Evolutionary conservation across 2,329 filamentous ascomycete species (phyloP).

Genomic region (Penicillium sp.): DNA sequence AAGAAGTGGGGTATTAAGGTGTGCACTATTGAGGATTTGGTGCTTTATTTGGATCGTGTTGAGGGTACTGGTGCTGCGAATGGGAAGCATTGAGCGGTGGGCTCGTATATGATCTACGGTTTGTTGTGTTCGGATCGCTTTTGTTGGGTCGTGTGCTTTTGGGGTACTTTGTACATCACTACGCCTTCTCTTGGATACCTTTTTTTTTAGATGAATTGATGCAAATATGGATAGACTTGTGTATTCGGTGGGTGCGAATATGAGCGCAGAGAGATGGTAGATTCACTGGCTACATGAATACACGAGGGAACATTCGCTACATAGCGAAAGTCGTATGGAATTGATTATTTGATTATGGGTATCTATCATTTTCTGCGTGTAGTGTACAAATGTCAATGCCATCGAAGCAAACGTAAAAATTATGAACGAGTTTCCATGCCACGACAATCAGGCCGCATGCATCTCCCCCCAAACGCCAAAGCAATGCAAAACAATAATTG

Average conservation of each 20-base stretch:
- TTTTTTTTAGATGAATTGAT: slow-evolving; percentile 15
- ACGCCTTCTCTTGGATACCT: slow-evolving; percentile 14
- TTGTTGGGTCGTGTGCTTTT: slow-evolving; percentile 12
- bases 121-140: background rate
- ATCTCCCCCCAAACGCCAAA: slow-evolving; percentile 19
- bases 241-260: background rate
- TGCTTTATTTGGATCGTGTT: slow-evolving; percentile 72
- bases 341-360: slow-evolving; percentile 16
- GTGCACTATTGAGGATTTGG: slow-evolving; percentile 91
- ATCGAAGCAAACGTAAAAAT: background rate
- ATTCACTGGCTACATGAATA: background rate
- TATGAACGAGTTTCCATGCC: background rate
- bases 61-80: slow-evolving; percentile 53
- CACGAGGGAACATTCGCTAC: too few relatives aligned
- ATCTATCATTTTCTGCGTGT: slow-evolving; percentile 21
- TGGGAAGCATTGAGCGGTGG: slow-evolving; percentile 35
- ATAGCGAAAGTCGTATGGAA: background rate
- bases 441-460: background rate
- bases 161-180: slow-evolving; percentile 16
- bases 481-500: slow-evolving; percentile 21
- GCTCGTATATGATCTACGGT: background rate
- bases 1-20: slow-evolving; percentile 85
- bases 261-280: background rate
- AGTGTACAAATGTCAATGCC: slow-evolving; percentile 14
- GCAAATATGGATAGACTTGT: slow-evolving; percentile 10